These are phyloP conservation scores for Amphibolis antarctica DNA, from an alignment of 106 monocot species.

Conservation along the genomic window DNA sequence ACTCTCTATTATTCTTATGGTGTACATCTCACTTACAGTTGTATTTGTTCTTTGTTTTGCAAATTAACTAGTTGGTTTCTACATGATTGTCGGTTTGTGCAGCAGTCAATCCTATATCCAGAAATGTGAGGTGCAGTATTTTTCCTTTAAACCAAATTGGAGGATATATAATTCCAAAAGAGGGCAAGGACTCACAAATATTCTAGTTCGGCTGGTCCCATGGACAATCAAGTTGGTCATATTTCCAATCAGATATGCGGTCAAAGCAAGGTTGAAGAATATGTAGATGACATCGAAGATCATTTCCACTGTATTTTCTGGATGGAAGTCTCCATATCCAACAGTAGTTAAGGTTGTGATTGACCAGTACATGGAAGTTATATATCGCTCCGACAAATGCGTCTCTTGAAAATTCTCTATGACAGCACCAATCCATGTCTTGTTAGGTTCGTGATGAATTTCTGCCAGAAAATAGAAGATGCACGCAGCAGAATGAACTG, in stretches of 20 bases:
- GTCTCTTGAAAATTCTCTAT: constrained; percentile 3
- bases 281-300: constrained; percentile 15
- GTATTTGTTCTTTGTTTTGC: too few species aligned
- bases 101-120: background rate
- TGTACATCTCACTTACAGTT: too few species aligned
- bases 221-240: constrained; percentile 25
- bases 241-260: constrained; percentile 20
- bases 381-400: constrained; percentile 11
- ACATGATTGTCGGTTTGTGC: too few species aligned
- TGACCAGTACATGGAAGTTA: constrained; percentile 21
- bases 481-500: constrained; percentile 17
- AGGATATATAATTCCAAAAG: too few species aligned
- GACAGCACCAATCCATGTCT: constrained; percentile 12
- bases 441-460: constrained; percentile 13
- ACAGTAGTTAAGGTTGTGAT: constrained; percentile 17
- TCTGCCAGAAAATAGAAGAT: constrained; percentile 15
- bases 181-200: constrained; percentile 9
- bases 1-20: too few species aligned
- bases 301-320: constrained; percentile 13
- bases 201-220: constrained; percentile 17
- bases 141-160: background rate
- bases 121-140: background rate
- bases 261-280: constrained; percentile 19
- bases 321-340: constrained; percentile 21
- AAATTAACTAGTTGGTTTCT: too few species aligned